Evolutionary conservation across 2,329 filamentous ascomycete species (phyloP), one percentile per base, ranked within the genome.

Genomic region (Calonectria fujianensis): DNA sequence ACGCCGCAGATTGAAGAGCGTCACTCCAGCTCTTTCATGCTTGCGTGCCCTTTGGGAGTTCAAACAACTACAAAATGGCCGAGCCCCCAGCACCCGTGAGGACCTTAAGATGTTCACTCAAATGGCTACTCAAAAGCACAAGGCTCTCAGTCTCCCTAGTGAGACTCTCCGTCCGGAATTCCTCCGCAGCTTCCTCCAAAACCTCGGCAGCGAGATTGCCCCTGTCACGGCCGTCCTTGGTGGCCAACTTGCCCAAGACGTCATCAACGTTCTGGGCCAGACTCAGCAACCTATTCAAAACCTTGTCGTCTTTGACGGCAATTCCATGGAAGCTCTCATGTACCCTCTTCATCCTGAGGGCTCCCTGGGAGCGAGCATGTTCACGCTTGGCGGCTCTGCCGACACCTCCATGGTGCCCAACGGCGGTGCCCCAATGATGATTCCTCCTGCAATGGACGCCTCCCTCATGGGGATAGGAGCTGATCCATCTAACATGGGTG

Each of bases 251-350:
- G 95, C 96, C 0, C 97, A 99, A 86, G 97, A 99, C 83, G 96
- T 98, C 67, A 98, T 99, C 86, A 98, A 98, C 81, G 96, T 98
- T 39, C 90, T 98, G 8, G 95, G 96, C 64, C 93, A 94, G 83
- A 93, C 94, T 51, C 96, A 98, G 86, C 97, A 98, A 85, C 97
- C 97, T 0, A 94, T 99, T 52, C 97, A 99, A 86, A 99, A 99
- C 84, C 92, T 98, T 83, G 91, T 98, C 65, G 88, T 98, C 27
- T 98, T 98, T 81, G 96, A 98, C 83, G 96, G 96, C 18, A 94
- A 95, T 79, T 91, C 90, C 59, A 94, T 95, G 85, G 91, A 94
- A 77, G 95, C 94, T 0, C 92, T 92, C 2, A 93, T 97, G 78
- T 98, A 97, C 83, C 90, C 95, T 2, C 88, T 98, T 52, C 95